Evolutionary conservation across 2,329 filamentous ascomycete species (phyloP).

Genomic region (Stachybotrys chlorohalonatus): DNA sequence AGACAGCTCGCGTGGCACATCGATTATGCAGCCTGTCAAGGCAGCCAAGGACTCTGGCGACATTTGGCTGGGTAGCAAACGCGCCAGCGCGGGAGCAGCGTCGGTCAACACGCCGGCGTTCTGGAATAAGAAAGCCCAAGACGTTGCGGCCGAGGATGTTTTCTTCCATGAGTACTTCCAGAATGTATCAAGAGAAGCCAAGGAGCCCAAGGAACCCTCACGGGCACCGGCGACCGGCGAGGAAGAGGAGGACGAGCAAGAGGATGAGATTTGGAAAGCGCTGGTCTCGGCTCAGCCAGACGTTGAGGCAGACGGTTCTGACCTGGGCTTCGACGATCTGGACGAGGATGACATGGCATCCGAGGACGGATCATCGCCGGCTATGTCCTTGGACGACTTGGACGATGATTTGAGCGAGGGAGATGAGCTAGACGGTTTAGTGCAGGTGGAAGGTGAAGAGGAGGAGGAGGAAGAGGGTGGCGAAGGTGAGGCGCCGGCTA

Average conservation of each 20-base stretch:
- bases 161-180: conserved; percentile 99
- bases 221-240: conserved; percentile 27
- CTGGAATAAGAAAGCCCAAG: conserved; percentile 81
- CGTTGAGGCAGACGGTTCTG: conserved; percentile 38
- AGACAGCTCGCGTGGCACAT: conserved; percentile 61
- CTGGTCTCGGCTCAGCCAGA: conserved; percentile 75
- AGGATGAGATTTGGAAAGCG: conserved; percentile 87
- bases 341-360: conserved; percentile 41
- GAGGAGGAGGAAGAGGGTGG: conserved; percentile 41
- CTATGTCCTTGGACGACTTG: conserved; percentile 31
- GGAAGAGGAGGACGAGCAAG: conserved; percentile 45
- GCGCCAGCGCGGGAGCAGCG: conserved; percentile 20
- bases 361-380: conserved; percentile 32
- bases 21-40: conserved; percentile 90
- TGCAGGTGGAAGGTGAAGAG: conserved; percentile 18
- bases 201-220: conserved; percentile 39
- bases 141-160: conserved; percentile 83
- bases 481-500: conserved; percentile 48
- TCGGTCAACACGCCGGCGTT: conserved; percentile 79
- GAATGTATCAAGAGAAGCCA: conserved; percentile 53
- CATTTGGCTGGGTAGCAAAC: conserved; percentile 46
- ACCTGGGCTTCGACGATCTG: conserved; percentile 38
- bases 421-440: conserved; percentile 32
- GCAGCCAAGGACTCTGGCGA: conserved; percentile 43
- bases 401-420: conserved; percentile 30